phyloP scores from a whole-genome alignment of 2,329 filamentous ascomycete species.

The Basipetospora sp. region DNA sequence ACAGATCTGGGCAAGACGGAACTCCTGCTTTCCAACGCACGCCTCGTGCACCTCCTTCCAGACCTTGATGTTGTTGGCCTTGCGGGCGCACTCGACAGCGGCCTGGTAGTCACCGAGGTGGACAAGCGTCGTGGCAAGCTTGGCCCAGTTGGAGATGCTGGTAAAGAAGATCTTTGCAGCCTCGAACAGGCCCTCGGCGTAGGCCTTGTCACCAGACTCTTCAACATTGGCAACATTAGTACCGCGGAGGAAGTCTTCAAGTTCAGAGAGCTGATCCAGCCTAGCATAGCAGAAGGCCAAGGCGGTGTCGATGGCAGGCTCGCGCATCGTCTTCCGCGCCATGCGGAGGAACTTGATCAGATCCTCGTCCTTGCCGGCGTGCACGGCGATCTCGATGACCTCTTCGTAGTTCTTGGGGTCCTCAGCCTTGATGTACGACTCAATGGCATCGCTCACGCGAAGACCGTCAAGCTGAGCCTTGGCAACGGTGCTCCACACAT shows the following conservation, averaged over 20 bases:
- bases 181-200: constrained; percentile 83
- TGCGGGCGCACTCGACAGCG: constrained; percentile 91
- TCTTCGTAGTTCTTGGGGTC: constrained; percentile 89
- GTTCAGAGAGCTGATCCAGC: constrained; percentile 76
- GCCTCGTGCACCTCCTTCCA: constrained; percentile 98
- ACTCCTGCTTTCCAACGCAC: constrained; percentile 94
- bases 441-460: constrained; percentile 79
- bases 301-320: constrained; percentile 83
- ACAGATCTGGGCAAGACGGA: constrained; percentile 97
- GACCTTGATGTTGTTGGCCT: constrained; percentile 97
- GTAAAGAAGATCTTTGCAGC: constrained; percentile 98
- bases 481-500: constrained; percentile 96
- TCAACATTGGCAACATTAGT: constrained; percentile 94
- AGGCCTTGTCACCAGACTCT: constrained; percentile 94
- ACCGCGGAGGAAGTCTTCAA: constrained; percentile 87
- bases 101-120: constrained; percentile 94
- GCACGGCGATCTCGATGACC: constrained; percentile 89
- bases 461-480: constrained; percentile 96
- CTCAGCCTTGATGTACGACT: constrained; percentile 90
- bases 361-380: constrained; percentile 94
- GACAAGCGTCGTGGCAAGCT: constrained; percentile 93
- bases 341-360: constrained; percentile 92
- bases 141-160: constrained; percentile 98
- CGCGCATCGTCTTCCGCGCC: constrained; percentile 90
- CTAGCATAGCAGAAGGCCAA: constrained; percentile 89